phyloP scores from a whole-genome alignment of 139 green algal species.

The Chlorella sp. region DNA sequence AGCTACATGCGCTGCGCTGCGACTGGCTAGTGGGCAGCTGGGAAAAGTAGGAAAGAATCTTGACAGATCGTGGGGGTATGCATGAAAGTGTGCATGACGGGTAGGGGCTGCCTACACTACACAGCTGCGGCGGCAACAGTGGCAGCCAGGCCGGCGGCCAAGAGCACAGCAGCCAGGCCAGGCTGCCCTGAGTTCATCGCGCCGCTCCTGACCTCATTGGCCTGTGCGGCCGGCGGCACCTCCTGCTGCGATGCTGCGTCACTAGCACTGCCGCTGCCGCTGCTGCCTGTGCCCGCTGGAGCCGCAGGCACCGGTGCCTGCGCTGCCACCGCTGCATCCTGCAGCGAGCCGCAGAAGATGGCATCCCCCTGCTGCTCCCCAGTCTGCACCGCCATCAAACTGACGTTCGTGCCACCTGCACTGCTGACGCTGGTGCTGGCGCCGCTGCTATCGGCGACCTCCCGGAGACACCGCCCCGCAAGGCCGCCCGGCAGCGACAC shows the following conservation, averaged over 20 bases:
- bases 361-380: not conserved
- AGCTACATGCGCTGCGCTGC: too few relatives aligned
- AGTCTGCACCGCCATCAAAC: too few relatives aligned
- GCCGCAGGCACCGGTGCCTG: not conserved
- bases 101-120: too few relatives aligned
- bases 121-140: not conserved
- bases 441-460: too few relatives aligned
- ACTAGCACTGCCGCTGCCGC: not conserved
- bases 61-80: too few relatives aligned
- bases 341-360: not conserved
- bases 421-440: not conserved
- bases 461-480: not conserved
- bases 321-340: not conserved
- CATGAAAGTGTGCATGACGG: too few relatives aligned
- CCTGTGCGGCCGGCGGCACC: not conserved
- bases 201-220: too few relatives aligned
- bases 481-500: constrained; percentile 21
- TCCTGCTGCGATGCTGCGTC: not conserved
- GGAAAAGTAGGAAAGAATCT: too few relatives aligned
- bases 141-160: not conserved
- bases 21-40: too few relatives aligned
- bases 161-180: not conserved
- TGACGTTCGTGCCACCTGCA: not conserved
- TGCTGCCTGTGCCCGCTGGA: not conserved
- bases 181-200: too few relatives aligned